Percentiles rank a stretch among this genome's conserved stretches.
Conservation (phyloP, 257 asterid genomes). For the Solanum chaucha region DNA sequence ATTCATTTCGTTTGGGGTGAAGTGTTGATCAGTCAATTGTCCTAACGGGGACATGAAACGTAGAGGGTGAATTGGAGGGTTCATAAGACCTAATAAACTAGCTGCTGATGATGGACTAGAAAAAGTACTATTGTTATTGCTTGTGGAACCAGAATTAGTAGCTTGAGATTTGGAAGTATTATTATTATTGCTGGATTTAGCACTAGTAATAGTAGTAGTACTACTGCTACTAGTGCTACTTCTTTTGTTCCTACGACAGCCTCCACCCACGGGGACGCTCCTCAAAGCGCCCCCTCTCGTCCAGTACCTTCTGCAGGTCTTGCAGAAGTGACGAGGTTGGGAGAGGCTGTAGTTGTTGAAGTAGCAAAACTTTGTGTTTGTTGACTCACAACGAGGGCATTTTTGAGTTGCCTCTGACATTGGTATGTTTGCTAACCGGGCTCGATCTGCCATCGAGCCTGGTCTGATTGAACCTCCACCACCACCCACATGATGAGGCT, state of each 20-base stretch:
- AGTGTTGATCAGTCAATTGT: slow-evolving; percentile 37
- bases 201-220: not conserved
- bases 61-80: slow-evolving; percentile 33
- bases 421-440: slow-evolving; percentile 82
- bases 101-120: not conserved
- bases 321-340: slow-evolving; percentile 96
- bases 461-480: slow-evolving; percentile 58
- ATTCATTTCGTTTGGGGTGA: slow-evolving; percentile 15
- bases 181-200: not conserved
- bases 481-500: slow-evolving; percentile 28
- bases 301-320: slow-evolving; percentile 88
- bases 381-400: slow-evolving; percentile 91
- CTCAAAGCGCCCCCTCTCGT: slow-evolving; percentile 85
- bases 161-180: slow-evolving; percentile 51
- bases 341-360: slow-evolving; percentile 89
- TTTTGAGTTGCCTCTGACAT: slow-evolving; percentile 64
- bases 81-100: slow-evolving; percentile 29
- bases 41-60: slow-evolving; percentile 61
- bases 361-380: slow-evolving; percentile 86
- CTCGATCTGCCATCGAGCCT: slow-evolving; percentile 81
- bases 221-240: slow-evolving; percentile 35
- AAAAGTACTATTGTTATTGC: slow-evolving; percentile 12
- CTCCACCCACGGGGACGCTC: slow-evolving; percentile 88
- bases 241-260: slow-evolving; percentile 68
- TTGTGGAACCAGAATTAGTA: slow-evolving; percentile 35